Conservation (phyloP, 768 basidiomycete species). For the Tricholoma sp. region DNA sequence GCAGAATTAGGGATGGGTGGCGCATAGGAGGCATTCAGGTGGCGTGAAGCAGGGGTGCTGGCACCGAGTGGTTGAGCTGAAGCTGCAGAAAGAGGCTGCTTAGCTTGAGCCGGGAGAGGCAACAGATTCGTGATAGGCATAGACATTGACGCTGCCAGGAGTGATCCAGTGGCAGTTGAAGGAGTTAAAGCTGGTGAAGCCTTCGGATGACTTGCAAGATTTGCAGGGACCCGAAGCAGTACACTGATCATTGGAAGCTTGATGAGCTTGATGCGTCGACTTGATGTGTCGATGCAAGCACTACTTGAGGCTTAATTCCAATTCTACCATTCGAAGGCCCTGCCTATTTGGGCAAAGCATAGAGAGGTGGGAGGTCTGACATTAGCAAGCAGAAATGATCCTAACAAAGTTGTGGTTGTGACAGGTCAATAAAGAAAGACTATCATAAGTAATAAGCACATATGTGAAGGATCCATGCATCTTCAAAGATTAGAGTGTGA, state of each 20-base stretch:
- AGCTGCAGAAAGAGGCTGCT: slow-evolving; percentile 21
- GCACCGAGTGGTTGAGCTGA: slow-evolving; percentile 27
- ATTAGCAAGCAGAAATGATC: slow-evolving; percentile 70
- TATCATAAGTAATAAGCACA: slow-evolving; percentile 12
- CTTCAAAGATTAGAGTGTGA: slow-evolving; percentile 77
- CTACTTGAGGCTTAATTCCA: slow-evolving; percentile 58
- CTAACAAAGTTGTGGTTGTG: slow-evolving; percentile 39
- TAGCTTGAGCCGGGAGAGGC: slow-evolving; percentile 14
- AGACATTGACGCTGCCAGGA: slow-evolving; percentile 17
- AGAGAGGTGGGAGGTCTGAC: slow-evolving; percentile 70
- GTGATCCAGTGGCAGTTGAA: slow-evolving; percentile 10
- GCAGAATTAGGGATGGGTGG: slow-evolving; percentile 23
- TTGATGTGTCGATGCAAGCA: slow-evolving; percentile 23
- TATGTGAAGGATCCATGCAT: slow-evolving; percentile 65
- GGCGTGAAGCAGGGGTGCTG: slow-evolving; percentile 38
- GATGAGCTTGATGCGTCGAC: no score
- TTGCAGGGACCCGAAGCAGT: slow-evolving; percentile 33
- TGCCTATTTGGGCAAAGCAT: slow-evolving; percentile 58
- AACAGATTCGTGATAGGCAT: slow-evolving; percentile 19
- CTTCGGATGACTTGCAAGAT: slow-evolving; percentile 8
- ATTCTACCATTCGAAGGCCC: slow-evolving; percentile 58
- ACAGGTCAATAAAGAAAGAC: slow-evolving; percentile 1
- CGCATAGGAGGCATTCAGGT: slow-evolving; percentile 53
- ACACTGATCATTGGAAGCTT: slow-evolving; percentile 14
- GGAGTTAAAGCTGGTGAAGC: slow-evolving; percentile 17